Evolutionary conservation across 371 early-diverging fungal genomes (phyloP).

Genomic region (Actinomortierella wolfii): DNA sequence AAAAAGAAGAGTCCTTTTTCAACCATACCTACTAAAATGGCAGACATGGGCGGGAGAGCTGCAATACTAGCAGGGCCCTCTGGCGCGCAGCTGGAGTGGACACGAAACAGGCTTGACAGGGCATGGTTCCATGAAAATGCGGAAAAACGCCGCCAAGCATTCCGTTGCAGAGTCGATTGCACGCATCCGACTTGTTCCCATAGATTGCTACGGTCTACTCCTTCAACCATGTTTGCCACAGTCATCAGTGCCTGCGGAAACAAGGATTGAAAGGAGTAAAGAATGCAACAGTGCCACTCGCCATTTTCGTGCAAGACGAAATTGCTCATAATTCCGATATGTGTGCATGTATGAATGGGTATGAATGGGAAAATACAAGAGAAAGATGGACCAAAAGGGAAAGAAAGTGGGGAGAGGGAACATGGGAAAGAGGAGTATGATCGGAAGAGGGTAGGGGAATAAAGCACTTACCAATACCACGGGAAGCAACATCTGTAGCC

Average conservation of each 20-base stretch:
- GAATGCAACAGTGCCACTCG: slow-evolving; percentile 1
- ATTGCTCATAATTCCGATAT: no score
- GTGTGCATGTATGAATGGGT: background rate
- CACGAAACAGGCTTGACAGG: no score
- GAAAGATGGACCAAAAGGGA: slow-evolving; percentile 21
- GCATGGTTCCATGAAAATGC: background rate
- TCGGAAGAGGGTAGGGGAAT: slow-evolving; percentile 1
- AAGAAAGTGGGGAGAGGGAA: background rate
- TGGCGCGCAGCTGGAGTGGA: no score
- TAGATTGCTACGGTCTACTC: background rate
- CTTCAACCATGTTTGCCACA: background rate
- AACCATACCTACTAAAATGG: no score
- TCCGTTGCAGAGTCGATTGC: no score
- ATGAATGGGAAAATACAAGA: background rate
- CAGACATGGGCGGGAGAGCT: no score
- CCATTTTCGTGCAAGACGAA: background rate
- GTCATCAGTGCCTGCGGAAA: background rate
- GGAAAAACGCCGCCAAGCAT: no score
- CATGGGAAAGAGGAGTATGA: slow-evolving; percentile 6
- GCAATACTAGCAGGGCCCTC: no score
- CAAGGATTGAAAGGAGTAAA: background rate
- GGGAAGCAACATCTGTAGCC: slow-evolving; percentile 99
- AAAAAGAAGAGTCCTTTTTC: no score
- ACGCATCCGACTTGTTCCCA: no score
- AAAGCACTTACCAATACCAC: slow-evolving; percentile 94